phyloP scores from a whole-genome alignment of 805 yeast species.

The Cyberlindnera bimundalis region DNA sequence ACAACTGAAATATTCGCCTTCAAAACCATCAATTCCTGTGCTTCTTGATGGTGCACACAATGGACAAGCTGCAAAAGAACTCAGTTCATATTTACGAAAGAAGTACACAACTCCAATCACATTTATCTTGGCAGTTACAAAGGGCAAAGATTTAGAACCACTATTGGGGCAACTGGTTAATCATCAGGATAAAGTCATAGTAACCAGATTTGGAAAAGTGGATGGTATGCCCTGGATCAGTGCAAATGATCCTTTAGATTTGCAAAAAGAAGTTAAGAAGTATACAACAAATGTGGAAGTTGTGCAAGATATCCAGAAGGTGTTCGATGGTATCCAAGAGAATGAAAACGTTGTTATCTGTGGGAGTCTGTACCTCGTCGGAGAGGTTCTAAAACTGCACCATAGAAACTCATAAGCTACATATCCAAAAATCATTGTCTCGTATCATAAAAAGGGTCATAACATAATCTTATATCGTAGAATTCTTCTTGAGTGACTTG shows the following conservation, averaged over 20 bases:
- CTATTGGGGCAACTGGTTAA: conserved; percentile 50
- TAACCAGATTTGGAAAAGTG: conserved; percentile 64
- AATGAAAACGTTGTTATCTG: conserved; percentile 45
- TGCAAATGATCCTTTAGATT: conserved; percentile 36
- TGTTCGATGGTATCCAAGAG: conserved; percentile 26
- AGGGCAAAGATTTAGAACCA: conserved; percentile 58
- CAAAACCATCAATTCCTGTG: conserved; percentile 29
- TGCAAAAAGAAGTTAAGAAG: conserved; percentile 22
- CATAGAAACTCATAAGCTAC: conserved; percentile 16
- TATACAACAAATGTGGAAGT: conserved; percentile 31
- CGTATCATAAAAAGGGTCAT: conserved; percentile 1
- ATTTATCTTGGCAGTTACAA: conserved; percentile 72
- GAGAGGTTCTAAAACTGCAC: conserved; percentile 46
- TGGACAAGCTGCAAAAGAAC: conserved; percentile 74
- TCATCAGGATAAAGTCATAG: conserved; percentile 52
- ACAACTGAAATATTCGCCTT: conserved; percentile 27
- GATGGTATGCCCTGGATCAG: conserved; percentile 95
- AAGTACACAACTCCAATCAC: conserved; percentile 44
- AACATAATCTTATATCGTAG: conserved; percentile 1
- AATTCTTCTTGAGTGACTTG: no score
- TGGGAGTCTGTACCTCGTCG: conserved; percentile 68
- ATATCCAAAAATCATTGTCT: background rate
- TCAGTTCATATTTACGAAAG: conserved; percentile 33
- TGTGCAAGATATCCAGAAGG: conserved; percentile 26
- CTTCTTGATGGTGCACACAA: conserved; percentile 94